These are phyloP conservation scores for Proliferodiscus dingleyae DNA, from an alignment of 2,329 filamentous ascomycete genomes.

Conservation along the genomic window DNA sequence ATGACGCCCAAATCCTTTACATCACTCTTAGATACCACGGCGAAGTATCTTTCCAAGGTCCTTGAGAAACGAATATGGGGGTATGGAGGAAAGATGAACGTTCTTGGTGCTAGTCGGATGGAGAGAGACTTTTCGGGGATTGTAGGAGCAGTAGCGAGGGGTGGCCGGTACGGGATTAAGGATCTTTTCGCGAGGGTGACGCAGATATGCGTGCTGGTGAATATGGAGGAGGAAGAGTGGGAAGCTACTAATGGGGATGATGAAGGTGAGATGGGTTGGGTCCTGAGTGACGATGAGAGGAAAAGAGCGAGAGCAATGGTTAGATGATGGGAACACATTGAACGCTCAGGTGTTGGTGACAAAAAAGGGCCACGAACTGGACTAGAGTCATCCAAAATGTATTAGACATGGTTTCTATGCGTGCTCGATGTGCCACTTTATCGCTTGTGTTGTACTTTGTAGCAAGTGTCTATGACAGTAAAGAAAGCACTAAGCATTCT, in stretches of 20 bases:
- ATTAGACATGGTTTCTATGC: too few relatives aligned
- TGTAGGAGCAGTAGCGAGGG: constrained; percentile 60
- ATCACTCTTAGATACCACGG: constrained; percentile 67
- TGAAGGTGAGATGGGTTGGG: constrained; percentile 66
- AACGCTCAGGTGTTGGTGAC: too few relatives aligned
- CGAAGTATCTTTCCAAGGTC: constrained; percentile 68
- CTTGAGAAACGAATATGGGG: constrained; percentile 86
- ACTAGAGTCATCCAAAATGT: too few relatives aligned
- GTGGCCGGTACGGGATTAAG: constrained; percentile 68
- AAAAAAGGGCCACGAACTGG: too few relatives aligned
- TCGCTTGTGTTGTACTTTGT: too few relatives aligned
- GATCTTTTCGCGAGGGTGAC: constrained; percentile 71
- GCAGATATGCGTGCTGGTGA: constrained; percentile 81
- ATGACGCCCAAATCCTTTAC: constrained; percentile 75
- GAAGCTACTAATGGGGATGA: constrained; percentile 60
- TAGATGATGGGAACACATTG: too few relatives aligned
- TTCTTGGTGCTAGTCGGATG: constrained; percentile 74
- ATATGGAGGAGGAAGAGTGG: constrained; percentile 97
- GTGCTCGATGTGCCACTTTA: too few relatives aligned
- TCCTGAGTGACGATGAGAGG: constrained; percentile 68
- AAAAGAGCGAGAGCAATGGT: constrained; percentile 67
- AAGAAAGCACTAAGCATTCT: too few relatives aligned
- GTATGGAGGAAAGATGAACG: constrained; percentile 70
- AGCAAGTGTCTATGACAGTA: too few relatives aligned
- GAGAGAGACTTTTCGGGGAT: constrained; percentile 81